Evolutionary conservation across 148 eudicot genomes (phyloP).

Genomic region (Spergularia bocconei): DNA sequence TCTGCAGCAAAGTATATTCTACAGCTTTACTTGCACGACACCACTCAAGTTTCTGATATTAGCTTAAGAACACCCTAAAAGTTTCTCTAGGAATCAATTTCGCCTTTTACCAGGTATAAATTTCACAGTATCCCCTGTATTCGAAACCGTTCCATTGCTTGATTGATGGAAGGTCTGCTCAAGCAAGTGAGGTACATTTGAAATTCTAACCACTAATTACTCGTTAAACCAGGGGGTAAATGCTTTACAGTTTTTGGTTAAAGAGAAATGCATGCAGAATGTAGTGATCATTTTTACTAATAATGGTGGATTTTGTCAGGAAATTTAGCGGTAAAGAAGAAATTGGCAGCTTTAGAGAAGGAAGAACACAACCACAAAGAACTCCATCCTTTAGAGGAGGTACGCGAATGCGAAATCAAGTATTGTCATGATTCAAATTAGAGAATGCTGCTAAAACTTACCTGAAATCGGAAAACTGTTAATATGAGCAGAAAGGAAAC

Average conservation of each 20-base stretch:
- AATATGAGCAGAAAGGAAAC: slow-evolving; percentile 30
- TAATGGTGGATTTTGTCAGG: neutral
- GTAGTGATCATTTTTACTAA: neutral
- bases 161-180: slow-evolving; percentile 32
- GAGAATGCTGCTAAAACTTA: neutral
- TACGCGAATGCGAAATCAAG: neutral
- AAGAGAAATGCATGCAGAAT: neutral
- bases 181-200: slow-evolving; percentile 32
- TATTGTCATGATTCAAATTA: neutral
- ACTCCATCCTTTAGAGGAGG: slow-evolving; percentile 32
- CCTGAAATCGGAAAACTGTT: no score
- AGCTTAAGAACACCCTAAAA: slow-evolving; percentile 5
- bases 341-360: slow-evolving; percentile 11
- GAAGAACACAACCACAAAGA: slow-evolving; percentile 19
- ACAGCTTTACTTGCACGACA: slow-evolving; percentile 29
- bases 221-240: slow-evolving; percentile 17
- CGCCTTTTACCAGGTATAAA: neutral
- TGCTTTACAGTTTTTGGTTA: neutral
- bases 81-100: neutral
- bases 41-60: slow-evolving; percentile 11
- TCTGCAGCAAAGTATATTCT: slow-evolving; percentile 39
- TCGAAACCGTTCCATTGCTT: neutral
- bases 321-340: slow-evolving; percentile 27
- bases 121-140: slow-evolving; percentile 14
- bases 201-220: slow-evolving; percentile 12